phyloP scores from a whole-genome alignment of 371 early-diverging fungal species.

The Gilbertella persicaria region DNA sequence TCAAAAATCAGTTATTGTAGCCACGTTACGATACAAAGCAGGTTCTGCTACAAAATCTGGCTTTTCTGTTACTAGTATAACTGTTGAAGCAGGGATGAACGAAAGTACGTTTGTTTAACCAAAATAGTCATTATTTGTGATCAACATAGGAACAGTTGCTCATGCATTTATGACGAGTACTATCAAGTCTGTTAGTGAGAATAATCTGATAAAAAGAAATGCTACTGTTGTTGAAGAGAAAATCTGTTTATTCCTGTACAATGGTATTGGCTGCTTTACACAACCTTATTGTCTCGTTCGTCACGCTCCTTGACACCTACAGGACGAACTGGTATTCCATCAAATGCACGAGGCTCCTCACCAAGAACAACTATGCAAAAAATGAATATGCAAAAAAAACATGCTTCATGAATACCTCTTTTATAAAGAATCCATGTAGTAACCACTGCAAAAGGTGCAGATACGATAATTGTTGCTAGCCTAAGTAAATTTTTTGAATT shows the following conservation, averaged over 20 bases:
- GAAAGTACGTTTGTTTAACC: background rate
- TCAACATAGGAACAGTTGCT: too few species aligned
- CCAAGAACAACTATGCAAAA: conserved; percentile 37
- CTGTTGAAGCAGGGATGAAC: too few species aligned
- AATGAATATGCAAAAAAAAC: background rate
- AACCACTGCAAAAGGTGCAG: conserved; percentile 44
- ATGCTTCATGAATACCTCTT: conserved; percentile 26
- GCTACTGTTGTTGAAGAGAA: too few species aligned
- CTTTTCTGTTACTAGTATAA: too few species aligned
- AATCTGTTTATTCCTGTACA: too few species aligned
- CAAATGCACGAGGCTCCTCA: conserved; percentile 37
- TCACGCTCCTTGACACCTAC: conserved; percentile 40
- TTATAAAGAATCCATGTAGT: conserved; percentile 52
- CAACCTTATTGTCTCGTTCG: conserved; percentile 16
- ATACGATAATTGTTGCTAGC: conserved; percentile 45
- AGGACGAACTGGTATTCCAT: conserved; percentile 45
- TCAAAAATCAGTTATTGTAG: too few species aligned
- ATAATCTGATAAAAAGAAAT: too few species aligned
- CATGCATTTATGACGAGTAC: too few species aligned
- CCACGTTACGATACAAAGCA: too few species aligned
- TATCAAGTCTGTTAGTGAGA: too few species aligned
- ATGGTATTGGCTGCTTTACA: background rate
- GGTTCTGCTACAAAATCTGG: too few species aligned
- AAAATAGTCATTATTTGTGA: background rate
- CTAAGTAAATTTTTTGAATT: conserved; percentile 16